Evolutionary conservation across 768 basidiomycete species (phyloP).

Genomic region (Leccinum subtestaceum): DNA sequence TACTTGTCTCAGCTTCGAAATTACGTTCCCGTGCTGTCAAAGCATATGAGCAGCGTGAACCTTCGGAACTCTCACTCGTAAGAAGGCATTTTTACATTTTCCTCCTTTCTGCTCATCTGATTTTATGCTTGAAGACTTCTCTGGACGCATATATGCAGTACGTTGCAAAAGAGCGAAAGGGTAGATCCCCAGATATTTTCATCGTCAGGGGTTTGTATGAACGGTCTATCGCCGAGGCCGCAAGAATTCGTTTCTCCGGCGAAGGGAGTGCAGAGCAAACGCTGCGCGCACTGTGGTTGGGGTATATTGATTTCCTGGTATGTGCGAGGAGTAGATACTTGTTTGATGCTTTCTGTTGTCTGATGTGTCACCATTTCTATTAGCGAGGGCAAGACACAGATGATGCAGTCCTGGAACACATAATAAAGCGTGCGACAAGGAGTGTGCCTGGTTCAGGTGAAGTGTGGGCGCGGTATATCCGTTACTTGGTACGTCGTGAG

Average conservation of each 20-base stretch:
- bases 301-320: slow-evolving; percentile 71
- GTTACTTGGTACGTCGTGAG: slow-evolving; percentile 53
- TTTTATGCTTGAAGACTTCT: slow-evolving; percentile 32
- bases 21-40: slow-evolving; percentile 57
- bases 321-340: slow-evolving; percentile 17
- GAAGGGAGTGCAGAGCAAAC: slow-evolving; percentile 56
- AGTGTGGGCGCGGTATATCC: slow-evolving; percentile 75
- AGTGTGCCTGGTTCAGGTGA: slow-evolving; percentile 78
- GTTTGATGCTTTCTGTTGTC: neutral
- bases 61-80: slow-evolving; percentile 60
- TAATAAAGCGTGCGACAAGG: slow-evolving; percentile 57
- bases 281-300: slow-evolving; percentile 67
- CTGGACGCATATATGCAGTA: slow-evolving; percentile 63
- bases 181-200: slow-evolving; percentile 56
- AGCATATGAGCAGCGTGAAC: slow-evolving; percentile 62
- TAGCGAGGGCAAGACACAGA: slow-evolving; percentile 39
- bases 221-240: slow-evolving; percentile 72
- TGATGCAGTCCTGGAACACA: slow-evolving; percentile 39
- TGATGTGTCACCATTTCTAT: neutral
- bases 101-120: slow-evolving; percentile 11
- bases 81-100: slow-evolving; percentile 13
- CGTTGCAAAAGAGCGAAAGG: slow-evolving; percentile 58
- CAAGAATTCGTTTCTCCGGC: slow-evolving; percentile 51
- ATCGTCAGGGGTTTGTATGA: slow-evolving; percentile 64
- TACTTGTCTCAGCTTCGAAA: slow-evolving; percentile 78